Conservation (phyloP, 164 flowering plant species). For the Kingdonia uniflora region DNA sequence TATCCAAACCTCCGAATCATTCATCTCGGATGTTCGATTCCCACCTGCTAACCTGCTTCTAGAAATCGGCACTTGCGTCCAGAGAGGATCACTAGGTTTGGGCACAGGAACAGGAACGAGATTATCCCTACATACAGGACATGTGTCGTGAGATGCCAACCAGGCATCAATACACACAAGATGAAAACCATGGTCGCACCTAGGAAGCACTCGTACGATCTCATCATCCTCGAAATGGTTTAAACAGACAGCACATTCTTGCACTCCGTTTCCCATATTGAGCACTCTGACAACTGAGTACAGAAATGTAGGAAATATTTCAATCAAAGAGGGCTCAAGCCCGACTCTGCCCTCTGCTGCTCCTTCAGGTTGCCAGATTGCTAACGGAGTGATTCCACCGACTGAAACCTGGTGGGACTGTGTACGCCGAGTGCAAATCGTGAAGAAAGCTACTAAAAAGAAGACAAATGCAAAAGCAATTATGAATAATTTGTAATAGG, state of each 20-base stretch:
- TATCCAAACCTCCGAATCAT: too few relatives aligned
- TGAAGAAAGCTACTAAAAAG: constrained; percentile 27
- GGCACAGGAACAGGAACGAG: not conserved
- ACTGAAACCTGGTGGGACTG: constrained; percentile 14
- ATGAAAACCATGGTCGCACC: constrained; percentile 37
- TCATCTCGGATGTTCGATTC: too few relatives aligned
- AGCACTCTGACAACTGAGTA: constrained; percentile 29
- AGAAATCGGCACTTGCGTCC: constrained; percentile 25
- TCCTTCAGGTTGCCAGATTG: not conserved
- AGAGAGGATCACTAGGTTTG: constrained; percentile 25
- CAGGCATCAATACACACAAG: constrained; percentile 35
- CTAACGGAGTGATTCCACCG: not conserved
- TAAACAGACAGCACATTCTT: constrained; percentile 38
- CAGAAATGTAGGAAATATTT: constrained; percentile 21
- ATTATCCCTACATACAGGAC: constrained; percentile 34
- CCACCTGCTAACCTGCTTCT: not conserved
- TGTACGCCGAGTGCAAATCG: constrained; percentile 23
- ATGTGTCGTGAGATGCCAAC: constrained; percentile 27
- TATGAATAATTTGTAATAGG: not conserved
- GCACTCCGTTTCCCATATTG: constrained; percentile 22
- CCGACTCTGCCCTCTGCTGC: constrained; percentile 14
- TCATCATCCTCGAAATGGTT: constrained; percentile 30
- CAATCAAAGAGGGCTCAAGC: constrained; percentile 19
- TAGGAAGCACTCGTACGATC: constrained; percentile 25
- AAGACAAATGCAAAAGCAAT: constrained; percentile 20